Evolutionary conservation across 495 filamentous ascomycete species (phyloP), one percentile per base, ranked within the genome.

Genomic region (Bryoglossum gracile): DNA sequence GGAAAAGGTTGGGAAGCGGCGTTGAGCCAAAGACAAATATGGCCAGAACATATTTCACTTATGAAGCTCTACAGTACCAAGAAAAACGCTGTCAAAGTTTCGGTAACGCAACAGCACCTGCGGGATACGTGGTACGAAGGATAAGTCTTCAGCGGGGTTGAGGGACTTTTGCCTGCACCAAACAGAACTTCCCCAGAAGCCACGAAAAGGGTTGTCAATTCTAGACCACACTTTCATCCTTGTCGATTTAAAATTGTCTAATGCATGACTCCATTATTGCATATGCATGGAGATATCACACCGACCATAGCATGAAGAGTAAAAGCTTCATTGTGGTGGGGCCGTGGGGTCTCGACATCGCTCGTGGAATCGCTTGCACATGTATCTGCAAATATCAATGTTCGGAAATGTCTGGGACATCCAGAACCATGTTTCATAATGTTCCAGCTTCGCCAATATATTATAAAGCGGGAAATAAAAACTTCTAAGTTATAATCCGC

Each of bases 81-180:
- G 13, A 30, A 30, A 13, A 30, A 30, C 6, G 13, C 26, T 30
- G 5, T 30, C 26, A 13, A 13, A 30, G 26, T 30, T 5, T 30
- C 13, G n/a, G n/a, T n/a, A n/a, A n/a, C n/a, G n/a, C n/a, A n/a
- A n/a, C n/a, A n/a, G n/a, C n/a, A n/a, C n/a, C n/a, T n/a, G n/a
- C n/a, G n/a, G n/a, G n/a, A n/a, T n/a, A n/a, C n/a, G n/a, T n/a
- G n/a, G n/a, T n/a, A n/a, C n/a, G n/a, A n/a, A n/a, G n/a, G n/a
- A n/a, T n/a, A n/a, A n/a, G n/a, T n/a, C n/a, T n/a, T n/a, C n/a
- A n/a, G n/a, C n/a, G n/a, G n/a, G n/a, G n/a, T 40, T 40, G 37
- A 40, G 37, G 37, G 14, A 40, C 22, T 40, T 40, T 40, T 9
- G 37, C 37, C 37, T 40, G 26, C 37, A 40, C 18, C 33, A 36